phyloP scores from a whole-genome alignment of 1,284 basidiomycete species.

The Cystobasidium slooffiae region DNA sequence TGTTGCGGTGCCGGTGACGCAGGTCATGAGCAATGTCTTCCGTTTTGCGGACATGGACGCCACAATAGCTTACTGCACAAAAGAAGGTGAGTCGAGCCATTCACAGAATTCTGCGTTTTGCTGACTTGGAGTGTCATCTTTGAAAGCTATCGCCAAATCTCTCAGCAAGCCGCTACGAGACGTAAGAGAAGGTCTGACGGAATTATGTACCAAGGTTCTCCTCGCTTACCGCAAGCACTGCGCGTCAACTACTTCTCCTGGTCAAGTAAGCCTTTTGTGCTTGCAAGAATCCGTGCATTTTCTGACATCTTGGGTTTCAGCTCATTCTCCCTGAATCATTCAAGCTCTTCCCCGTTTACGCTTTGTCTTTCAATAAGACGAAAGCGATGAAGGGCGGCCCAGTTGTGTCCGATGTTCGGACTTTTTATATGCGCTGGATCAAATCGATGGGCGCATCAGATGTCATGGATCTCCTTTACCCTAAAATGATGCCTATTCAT shows the following conservation, averaged over 20 bases:
- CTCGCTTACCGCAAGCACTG: constrained; percentile 90
- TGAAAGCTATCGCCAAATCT: constrained; percentile 71
- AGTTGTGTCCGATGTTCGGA: constrained; percentile 90
- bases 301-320: constrained; percentile 58
- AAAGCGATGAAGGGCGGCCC: constrained; percentile 76
- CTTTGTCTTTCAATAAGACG: constrained; percentile 82
- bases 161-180: constrained; percentile 68
- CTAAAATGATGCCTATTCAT: constrained; percentile 85
- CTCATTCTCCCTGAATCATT: constrained; percentile 93
- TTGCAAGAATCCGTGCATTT: background rate
- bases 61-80: constrained; percentile 72
- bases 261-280: constrained; percentile 68
- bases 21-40: constrained; percentile 88
- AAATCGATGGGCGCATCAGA: constrained; percentile 70
- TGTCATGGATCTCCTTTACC: constrained; percentile 83
- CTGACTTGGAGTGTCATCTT: background rate
- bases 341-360: constrained; percentile 83
- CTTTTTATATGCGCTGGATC: constrained; percentile 79
- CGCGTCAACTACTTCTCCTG: constrained; percentile 76
- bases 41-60: constrained; percentile 90
- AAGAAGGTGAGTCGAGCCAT: constrained; percentile 68
- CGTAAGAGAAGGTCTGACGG: constrained; percentile 82
- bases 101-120: background rate
- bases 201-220: constrained; percentile 80
- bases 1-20: constrained; percentile 77